phyloP scores from a whole-genome alignment of 345 rosid genomes.

The Corchorus capsularis region DNA sequence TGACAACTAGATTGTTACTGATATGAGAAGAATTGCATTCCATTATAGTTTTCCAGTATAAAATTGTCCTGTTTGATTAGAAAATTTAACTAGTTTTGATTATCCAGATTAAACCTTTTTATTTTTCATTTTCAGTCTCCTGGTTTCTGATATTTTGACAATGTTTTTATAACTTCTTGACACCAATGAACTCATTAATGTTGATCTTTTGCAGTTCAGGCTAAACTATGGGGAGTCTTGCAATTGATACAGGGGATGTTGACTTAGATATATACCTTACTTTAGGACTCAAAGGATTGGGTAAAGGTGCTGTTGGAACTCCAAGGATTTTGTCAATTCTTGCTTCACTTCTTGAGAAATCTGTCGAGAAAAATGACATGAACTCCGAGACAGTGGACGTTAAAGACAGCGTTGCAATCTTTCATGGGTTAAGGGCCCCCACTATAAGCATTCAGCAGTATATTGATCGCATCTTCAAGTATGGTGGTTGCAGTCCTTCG shows the following conservation, averaged over 20 bases:
- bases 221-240: conserved; percentile 51
- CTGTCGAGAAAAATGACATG: conserved; percentile 50
- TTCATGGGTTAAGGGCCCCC: conserved; percentile 70
- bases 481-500: conserved; percentile 86
- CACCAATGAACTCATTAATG: conserved; percentile 19
- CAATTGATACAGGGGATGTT: conserved; percentile 30
- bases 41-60: no score
- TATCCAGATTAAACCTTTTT: no score
- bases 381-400: conserved; percentile 31
- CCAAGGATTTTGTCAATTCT: conserved; percentile 58
- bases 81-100: no score
- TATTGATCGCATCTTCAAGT: conserved; percentile 80
- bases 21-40: no score
- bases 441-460: conserved; percentile 63
- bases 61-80: no score
- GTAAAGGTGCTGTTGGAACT: conserved; percentile 44
- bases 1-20: background rate
- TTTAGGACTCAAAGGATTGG: conserved; percentile 56
- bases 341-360: conserved; percentile 64
- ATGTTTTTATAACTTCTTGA: background rate
- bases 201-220: conserved; percentile 26
- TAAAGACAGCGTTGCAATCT: conserved; percentile 44
- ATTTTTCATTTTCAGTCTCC: background rate
- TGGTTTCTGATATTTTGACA: background rate
- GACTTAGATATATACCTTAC: conserved; percentile 49